Conservation (phyloP, 495 filamentous ascomycete species). For the Neurospora cerealis region DNA sequence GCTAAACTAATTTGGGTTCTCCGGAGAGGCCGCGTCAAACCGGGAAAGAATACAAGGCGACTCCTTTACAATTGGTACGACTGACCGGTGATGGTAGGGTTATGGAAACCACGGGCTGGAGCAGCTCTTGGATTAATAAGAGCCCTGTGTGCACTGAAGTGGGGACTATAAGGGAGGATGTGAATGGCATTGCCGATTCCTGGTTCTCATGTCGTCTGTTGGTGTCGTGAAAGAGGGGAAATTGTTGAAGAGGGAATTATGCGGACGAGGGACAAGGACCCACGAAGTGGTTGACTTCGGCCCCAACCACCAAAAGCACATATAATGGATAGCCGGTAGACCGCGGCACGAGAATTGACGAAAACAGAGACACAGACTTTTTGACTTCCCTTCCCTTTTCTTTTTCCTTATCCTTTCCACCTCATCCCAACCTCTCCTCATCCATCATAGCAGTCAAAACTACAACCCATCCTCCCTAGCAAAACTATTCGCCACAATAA, state of each 20-base stretch:
- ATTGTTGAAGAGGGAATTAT: not conserved
- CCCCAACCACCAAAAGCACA: not conserved
- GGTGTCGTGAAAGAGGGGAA: not conserved
- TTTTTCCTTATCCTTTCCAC: not conserved
- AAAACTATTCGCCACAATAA: conserved; percentile 93
- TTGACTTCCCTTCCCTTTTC: not conserved
- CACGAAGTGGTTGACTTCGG: not conserved
- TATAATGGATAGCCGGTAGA: not conserved
- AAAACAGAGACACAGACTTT: not conserved
- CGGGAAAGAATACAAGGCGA: no score
- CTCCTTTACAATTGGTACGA: no score
- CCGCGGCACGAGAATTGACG: not conserved
- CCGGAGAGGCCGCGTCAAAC: no score
- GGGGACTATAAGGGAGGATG: not conserved
- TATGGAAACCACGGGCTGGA: no score
- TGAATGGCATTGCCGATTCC: not conserved
- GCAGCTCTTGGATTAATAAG: no score
- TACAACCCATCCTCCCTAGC: conserved; percentile 41
- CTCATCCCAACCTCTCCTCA: not conserved
- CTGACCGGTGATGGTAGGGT: no score
- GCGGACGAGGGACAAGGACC: not conserved
- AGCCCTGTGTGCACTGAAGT: not conserved
- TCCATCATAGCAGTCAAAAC: not conserved
- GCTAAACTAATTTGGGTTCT: not conserved
- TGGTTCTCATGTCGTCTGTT: not conserved